Evolutionary conservation across 805 yeast species (phyloP), one percentile per base, ranked within the genome.

Genomic region (Metschnikowia cubensis): DNA sequence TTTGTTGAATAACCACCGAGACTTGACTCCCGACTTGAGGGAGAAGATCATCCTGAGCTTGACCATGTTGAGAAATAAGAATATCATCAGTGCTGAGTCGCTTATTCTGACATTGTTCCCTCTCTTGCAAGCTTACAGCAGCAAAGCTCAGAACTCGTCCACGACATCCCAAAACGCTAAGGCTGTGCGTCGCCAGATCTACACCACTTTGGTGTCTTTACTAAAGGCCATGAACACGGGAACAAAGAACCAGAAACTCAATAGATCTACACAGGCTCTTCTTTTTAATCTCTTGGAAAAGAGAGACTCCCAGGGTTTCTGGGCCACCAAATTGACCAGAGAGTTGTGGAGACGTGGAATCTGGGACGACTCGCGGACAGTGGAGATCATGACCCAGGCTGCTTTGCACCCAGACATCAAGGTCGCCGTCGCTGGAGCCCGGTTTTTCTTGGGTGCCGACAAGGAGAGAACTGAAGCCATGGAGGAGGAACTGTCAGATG

Each of bases 261-360:
- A 94, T 67, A 79, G 87, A 64, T 83, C 90, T 11, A 88, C 97
- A 1, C 99, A 94, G 69, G 97, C 98, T 0, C 69, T 94, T 44
- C 78, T 96, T 47, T 92, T 94, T 75, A 89, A 88, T 59, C 74
- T 92, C 55, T 73, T 94, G 41, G 96, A 89, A 56, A 84, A 87
- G 65, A 82, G 87, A 52, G 79, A 89, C 37, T 62, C 75, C 40
- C 88, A 86, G 60, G 97, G 97, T 35, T 71, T 94, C 21, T 94
- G 98, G 97, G 97, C 98, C 6, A 88, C 97, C 2, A 91, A 89
- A 62, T 73, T 94, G 50, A 90, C 97, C 4, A 81, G 98, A 64
- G 98, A 94, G 67, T 74, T 94, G 46, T 94, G 99, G 99, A 81
- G 96, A 73, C 80, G 98, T 65, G 96, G 96, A 63, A 87, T 94